Base-by-base conservation (phyloP, 257 asterid species). In the Rubia yunnanensis region DNA sequence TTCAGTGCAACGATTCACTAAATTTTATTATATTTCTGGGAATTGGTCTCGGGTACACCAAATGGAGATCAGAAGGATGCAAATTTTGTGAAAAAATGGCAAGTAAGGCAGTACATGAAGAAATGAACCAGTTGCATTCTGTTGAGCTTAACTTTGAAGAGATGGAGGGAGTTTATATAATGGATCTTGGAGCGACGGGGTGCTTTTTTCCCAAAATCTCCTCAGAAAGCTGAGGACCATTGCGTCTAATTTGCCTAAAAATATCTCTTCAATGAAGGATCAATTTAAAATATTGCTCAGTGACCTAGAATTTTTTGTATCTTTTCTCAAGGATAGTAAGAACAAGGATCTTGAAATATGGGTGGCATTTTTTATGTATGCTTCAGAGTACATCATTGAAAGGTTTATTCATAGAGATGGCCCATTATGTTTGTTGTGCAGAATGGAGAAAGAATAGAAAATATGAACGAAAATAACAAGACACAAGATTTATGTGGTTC, bases 101-200 rank as follows among this genome's bases (percentile, higher is more conserved):
- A 10, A 32, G 4, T 35, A 48, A 65, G 41, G 30, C 60, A 27
- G 28, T 31, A 35, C 39, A 30, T 39, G n/a, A n/a, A 8, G 11
- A 15, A 2, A 26, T 1, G 13, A 38, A 15, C 5, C 0, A 49
- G 38, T n/a, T n/a, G n/a, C 15, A 13, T 1, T 27, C 3, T 27
- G 60, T 54, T 27, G 57, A 63, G 9, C 18, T 34, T 11, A n/a
- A 18, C 28, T 10, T 18, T 18, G 27, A 27, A 18, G 48, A 50
- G 23, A 18, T 53, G 0, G 11, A 44, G 4, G 59, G 62, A 35
- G 15, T 23, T 18, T 20, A 11, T 65, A 46, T 1, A 39, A 14
- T 15, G 65, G 69, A 55, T 72, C 72, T 10, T 56, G 8, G 69
- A 70, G 36, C 0, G 28, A 67, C 36, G 75, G 31, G n/a, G 11